Evolutionary conservation across 768 basidiomycete species (phyloP), one percentile per base, ranked within the genome.

Genomic region (Hysterangium stoloniferum): DNA sequence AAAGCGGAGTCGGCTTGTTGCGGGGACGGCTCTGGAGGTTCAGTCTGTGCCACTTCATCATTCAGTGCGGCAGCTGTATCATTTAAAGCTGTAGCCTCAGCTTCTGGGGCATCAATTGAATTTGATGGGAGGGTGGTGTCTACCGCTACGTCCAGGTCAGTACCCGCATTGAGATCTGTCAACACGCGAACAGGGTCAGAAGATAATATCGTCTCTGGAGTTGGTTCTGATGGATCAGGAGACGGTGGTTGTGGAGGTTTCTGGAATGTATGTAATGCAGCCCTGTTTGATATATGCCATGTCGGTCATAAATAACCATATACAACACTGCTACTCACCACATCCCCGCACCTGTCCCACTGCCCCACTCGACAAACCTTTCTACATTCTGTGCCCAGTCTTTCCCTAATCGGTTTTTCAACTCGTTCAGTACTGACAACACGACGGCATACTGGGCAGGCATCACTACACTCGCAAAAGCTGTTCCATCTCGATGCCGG

Each of bases 401-500:
- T 6, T 71, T 63, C n/a, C 77, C 82, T 32, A 91, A 57, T 48
- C 90, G 72, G 42, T 68, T 73, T 53, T 77, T 82, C 32, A 81
- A 57, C 55, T 89, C 82, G 41, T 76, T 69, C 15, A 94, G 66
- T 4, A 93, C 87, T n/a, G 84, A 71, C 43, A 69, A 73, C 45
- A 92, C 84, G 2, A 82, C 88, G 40, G 88, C 78, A 62, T 86
- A 94, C 67, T 92, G 86, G 3, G 83, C 80, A 1, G 91, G 91
- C 56, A 94, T 75, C n/a, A 82, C 85, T 43, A 93, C 74, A 11
- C 86, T 81, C 12, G 85, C 84, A 62, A 92, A 94, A 4, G 91
- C 91, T 22, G 85, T 81, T 20, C 83, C 88, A 56, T 92, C 86
- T 24, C 84, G 74, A 48, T 76, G 72, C 5, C 45, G 29, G 36